Evolutionary conservation across 352 stramenopile genomes (phyloP), one percentile per base, ranked within the genome.

Genomic region (Phytopythium helicoides): DNA sequence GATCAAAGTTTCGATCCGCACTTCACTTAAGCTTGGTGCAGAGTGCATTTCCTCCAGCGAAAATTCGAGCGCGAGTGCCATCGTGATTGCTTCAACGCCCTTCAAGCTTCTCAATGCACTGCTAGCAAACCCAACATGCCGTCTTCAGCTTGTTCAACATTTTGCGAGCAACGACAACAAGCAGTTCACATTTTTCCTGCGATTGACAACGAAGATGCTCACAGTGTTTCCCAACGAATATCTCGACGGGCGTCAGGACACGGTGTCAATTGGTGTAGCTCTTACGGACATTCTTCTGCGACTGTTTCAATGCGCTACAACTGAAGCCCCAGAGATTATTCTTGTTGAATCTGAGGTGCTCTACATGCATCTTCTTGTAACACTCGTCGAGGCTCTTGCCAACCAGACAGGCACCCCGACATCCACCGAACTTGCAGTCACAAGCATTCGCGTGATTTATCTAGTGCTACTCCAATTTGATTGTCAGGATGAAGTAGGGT

Each of bases 161-260:
- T 89, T 89, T 47, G 37, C 82, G 16, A 56, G 47, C 33, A 88
- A 86, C 23, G 65, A 81, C 56, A 67, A 58, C 48, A 82, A 81
- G 22, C 76, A 88, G 46, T 89, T 73, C 37, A 72, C 73, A 0
- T 87, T 87, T 62, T 90, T 91, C 52, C 45, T 89, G 19, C 76
- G 75, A 0, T 33, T 89, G 15, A 87, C 87, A 74, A 52, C 71
- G 9, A 89, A 83, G 55, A 55, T 91, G 34, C 61, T 90, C 4
- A 58, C 63, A 3, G 62, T 70, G 8, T 88, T 88, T 62, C 55
- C 73, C 12, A 60, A 70, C 14, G 68, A 88, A 26, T 44, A 34
- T 25, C 34, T 88, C 26, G 61, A 65, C 21, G 54, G 50, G n/a
- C 14, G 36, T 1, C 26, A 51, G 2, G 51, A 37, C 23, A 54